phyloP scores from a whole-genome alignment of 2,329 filamentous ascomycete genomes.

The Hypoxylon sp. region DNA sequence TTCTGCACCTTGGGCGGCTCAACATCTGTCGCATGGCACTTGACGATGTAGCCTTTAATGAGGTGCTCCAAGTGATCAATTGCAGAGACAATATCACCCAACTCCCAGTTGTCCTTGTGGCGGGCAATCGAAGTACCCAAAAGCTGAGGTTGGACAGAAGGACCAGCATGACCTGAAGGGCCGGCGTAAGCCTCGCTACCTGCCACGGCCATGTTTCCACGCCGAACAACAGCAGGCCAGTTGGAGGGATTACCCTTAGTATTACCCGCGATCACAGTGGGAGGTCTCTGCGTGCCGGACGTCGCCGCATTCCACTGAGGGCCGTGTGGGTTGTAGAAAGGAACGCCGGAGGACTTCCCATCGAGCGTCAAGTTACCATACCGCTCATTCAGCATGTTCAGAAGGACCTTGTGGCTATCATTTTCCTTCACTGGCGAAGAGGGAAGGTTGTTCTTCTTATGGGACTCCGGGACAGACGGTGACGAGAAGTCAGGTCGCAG shows the following conservation, averaged over 20 bases:
- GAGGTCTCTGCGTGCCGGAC: neutral
- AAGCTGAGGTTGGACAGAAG: neutral
- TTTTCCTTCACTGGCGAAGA: constrained; percentile 5
- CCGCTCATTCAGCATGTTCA: neutral
- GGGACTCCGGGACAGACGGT: constrained; percentile 4
- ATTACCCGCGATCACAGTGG: neutral
- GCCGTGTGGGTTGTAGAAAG: neutral
- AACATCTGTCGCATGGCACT: constrained; percentile 39
- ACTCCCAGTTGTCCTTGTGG: constrained; percentile 48
- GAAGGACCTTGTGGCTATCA: neutral
- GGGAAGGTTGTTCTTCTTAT: neutral
- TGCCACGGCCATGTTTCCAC: neutral
- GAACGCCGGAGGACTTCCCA: neutral
- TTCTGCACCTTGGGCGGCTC: constrained; percentile 40
- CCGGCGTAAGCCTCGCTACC: neutral
- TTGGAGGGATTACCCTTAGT: constrained; percentile 29
- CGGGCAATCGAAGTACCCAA: constrained; percentile 33
- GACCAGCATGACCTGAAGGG: neutral
- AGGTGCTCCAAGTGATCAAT: constrained; percentile 50
- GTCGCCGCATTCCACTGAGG: constrained; percentile 19
- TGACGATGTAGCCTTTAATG: constrained; percentile 51
- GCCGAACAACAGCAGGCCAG: constrained; percentile 19
- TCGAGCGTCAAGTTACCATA: neutral
- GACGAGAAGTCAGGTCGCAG: neutral
- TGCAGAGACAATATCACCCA: constrained; percentile 47